Evolutionary conservation across 805 yeast genomes (phyloP), one percentile per base, ranked within the genome.

Genomic region (Saturnispora gosingensis): DNA sequence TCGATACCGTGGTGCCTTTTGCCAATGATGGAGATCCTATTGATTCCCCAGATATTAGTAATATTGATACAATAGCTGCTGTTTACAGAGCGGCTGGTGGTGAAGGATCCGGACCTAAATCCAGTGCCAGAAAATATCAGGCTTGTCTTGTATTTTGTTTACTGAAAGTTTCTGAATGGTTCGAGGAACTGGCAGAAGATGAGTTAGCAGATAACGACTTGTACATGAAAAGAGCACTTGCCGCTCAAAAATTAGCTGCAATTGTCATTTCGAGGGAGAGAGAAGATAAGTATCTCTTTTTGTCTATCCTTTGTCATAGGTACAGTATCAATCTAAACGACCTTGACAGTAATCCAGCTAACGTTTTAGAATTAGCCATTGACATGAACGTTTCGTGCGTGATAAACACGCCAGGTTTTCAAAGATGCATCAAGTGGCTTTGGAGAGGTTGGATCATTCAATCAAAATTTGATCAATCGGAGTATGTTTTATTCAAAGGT

Each of bases 381-480:
- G 96, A 88, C 62, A 78, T 82, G 78, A 96, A 88, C 58, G 78
- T 85, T 10, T 82, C 90, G 8, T 74, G 76, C 22, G 82, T 88
- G 16, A 86, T 89, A 59, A 82, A 88, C 2, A 80, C 95, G 0
- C 71, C 83, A 8, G 96, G 96, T 0, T 88, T 80, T 65, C 96
- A 88, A 66, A 71, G 95, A 50, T 87, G 96, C 68, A 76, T 88
- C 60, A 81, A 83, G 58, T 88, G 96, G 95, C 67, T 88, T 46
- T 88, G 97, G 97, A 72, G 90, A 52, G 97, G 97, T 28, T 87
- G 96, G 95, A 85, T 88, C 55, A 75, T 85, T 48, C 96, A 88
- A 67, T 77, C 84, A 22, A 78, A 81, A 11, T 66, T 64, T 13
- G 88, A 87, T 61, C 87, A 93, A 5, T 74, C 77, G 24, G 80